Evolutionary conservation across 192 early-diverging fungal species (phyloP), one percentile per base, ranked within the genome.

Genomic region (Backusella tuberculispora): DNA sequence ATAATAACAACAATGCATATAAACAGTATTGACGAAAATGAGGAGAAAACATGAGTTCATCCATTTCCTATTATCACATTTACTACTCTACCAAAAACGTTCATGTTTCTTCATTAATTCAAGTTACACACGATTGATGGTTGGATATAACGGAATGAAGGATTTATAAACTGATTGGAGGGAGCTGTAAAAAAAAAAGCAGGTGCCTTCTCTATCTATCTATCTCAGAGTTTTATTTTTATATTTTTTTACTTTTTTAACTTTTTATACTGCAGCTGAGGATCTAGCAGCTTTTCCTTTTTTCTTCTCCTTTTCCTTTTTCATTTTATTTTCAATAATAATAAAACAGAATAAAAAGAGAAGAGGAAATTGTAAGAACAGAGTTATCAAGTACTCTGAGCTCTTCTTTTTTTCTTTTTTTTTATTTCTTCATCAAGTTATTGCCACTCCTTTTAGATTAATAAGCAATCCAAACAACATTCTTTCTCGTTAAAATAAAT

Each of bases 111-210:
- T 5, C 3, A 26, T 60, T 60, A 24, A 60, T 19, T 10, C 7
- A 19, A 60, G 53, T 60, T 26, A 26, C 53, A 60, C 53, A 60
- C 21, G 24, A 13, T 60, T 26, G 21, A 29, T 12, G 24, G 53
- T 24, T 60, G 53, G 13, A n/a, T 60, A 26, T 60, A 60, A 60
- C 53, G 53, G 53, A 26, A 60, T 60, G 53, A 60, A 26, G 24
- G 19, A 60, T 60, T 60, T 24, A 60, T 60, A 24, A 60, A 60
- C 10, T 60, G 53, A 60, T 60, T 60, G 53, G 53, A 60, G 53
- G 48, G 53, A 60, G 53, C 21, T 60, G 53, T 60, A 60, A 60
- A 60, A 26, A 60, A 21, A 60, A 24, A 24, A 21, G 24, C 50
- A 56, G n/a, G 19, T 21, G 2, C 24, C 24, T 56, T 45, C 44